A percentile compares a stretch with the other conserved stretches of the same genome.
Evolutionary conservation across 2,329 filamentous ascomycete species (phyloP).

Genomic region (Monosporascus cannonballus): DNA sequence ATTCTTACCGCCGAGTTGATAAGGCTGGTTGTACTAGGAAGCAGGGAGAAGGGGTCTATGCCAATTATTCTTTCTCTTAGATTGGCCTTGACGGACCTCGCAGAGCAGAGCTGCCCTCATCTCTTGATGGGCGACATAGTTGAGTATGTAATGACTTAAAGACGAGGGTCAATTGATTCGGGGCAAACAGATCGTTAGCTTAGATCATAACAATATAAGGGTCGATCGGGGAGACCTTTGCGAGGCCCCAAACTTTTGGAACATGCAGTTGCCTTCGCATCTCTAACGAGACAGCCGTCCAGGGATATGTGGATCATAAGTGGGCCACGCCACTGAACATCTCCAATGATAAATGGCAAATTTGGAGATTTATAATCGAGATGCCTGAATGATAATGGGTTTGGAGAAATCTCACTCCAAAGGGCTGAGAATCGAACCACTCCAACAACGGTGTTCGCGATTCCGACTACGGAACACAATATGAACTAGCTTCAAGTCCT

Average conservation of each 20-base stretch:
- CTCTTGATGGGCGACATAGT: neutral
- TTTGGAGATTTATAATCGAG: neutral
- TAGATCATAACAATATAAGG: neutral
- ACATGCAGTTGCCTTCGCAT: too few species aligned
- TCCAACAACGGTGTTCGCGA: neutral
- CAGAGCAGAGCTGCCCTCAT: conserved; percentile 2
- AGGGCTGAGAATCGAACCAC: too few species aligned
- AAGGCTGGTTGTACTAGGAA: conserved; percentile 24
- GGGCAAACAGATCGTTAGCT: neutral
- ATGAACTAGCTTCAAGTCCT: neutral
- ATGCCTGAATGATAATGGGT: neutral
- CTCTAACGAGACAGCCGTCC: too few species aligned
- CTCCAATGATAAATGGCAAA: neutral
- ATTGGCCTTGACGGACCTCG: neutral
- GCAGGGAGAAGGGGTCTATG: neutral
- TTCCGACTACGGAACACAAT: neutral
- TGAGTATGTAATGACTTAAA: neutral
- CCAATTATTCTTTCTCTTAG: neutral
- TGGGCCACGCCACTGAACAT: neutral
- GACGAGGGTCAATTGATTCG: neutral
- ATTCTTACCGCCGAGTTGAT: conserved; percentile 14
- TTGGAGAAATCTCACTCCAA: neutral
- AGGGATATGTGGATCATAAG: neutral
- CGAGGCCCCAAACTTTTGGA: neutral
- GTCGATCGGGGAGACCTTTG: neutral